Evolutionary conservation across 169 alveolate genomes (phyloP).

Genomic region (Eimeria falciformis): DNA sequence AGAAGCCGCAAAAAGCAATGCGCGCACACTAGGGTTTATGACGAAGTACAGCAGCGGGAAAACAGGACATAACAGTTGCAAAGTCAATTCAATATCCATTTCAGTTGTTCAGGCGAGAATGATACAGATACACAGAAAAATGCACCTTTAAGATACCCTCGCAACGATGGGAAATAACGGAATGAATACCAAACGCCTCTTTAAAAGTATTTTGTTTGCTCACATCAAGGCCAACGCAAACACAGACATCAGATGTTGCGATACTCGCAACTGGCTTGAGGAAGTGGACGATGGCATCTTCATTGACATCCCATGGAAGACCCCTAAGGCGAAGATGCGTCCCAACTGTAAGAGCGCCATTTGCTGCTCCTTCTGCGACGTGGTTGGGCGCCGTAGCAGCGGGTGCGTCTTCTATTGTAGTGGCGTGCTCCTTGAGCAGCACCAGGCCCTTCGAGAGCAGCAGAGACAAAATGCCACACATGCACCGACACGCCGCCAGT

Average conservation of each 20-base stretch:
- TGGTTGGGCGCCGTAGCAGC: constrained; percentile 13
- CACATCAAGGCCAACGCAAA: constrained; percentile 75
- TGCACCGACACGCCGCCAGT: constrained; percentile 72
- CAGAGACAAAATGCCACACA: constrained; percentile 70
- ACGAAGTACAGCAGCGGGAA: too few species aligned
- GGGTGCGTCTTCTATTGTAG: constrained; percentile 39
- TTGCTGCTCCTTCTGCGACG: constrained; percentile 3
- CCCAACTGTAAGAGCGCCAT: constrained; percentile 34
- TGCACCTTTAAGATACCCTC: too few species aligned
- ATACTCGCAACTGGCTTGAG: constrained; percentile 64
- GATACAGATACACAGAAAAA: too few species aligned
- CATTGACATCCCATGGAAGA: constrained; percentile 81
- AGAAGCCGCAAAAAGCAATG: neutral
- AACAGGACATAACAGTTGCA: too few species aligned
- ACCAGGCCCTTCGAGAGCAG: constrained; percentile 73
- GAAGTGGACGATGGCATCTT: constrained; percentile 76
- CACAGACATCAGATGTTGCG: constrained; percentile 51
- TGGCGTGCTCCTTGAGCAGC: constrained; percentile 63
- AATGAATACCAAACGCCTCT: neutral
- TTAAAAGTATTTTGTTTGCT: neutral
- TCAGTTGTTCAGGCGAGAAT: too few species aligned
- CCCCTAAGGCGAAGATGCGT: constrained; percentile 79
- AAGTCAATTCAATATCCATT: too few species aligned
- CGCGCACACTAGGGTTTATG: too few species aligned
- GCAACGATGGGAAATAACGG: constrained; percentile 71